Evolutionary conservation across 306 rosid species (phyloP), one percentile per base, ranked within the genome.

Genomic region (Cucurbita pepo): DNA sequence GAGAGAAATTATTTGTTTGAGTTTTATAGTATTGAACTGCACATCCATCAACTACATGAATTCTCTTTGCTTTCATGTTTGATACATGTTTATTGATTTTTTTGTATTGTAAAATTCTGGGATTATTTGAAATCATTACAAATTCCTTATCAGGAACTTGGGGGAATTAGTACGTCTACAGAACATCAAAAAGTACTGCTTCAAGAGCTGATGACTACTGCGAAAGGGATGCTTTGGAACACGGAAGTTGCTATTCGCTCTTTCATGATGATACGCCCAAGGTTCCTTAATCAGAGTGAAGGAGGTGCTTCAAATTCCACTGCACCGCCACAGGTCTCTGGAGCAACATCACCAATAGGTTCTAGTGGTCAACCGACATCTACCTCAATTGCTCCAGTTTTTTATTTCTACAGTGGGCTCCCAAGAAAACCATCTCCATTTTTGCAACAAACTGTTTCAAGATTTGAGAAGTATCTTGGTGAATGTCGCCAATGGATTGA

Each of bases 181-280:
- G 99, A 89, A 59, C 86, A 92, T 13, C 96, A 95, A 76, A 95
- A 89, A 83, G 75, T 86, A 55, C 38, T 86, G 76, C 81, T 91
- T 75, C 92, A 80, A 30, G 92, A 89, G 81, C 75, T 89, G 80
- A 95, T 89, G 99, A 78, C 72, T 45, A 79, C 58, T 71, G 96
- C 80, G 55, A 91, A 95, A 83, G 96, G 82, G 75, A 89, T 89
- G 96, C 75, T 91, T 76, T 83, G 89, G 76, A 95, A 86, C 80
- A 91, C 96, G 0, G 99, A 95, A 89, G 86, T 91, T 77, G 97
- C 96, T 44, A 83, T 95, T 85, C 97, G 95, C 34, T 89, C 99
- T 73, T 95, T 95, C 83, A 88, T 89, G 95, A 89, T 89, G 84
- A 80, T 94, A 78, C 89, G 81, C 18, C 95, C 99, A 58, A 77